Percentiles rank a stretch among this genome's conserved stretches.
phyloP scores from a whole-genome alignment of 805 yeast species.

The Yamadazyma endophytica region DNA sequence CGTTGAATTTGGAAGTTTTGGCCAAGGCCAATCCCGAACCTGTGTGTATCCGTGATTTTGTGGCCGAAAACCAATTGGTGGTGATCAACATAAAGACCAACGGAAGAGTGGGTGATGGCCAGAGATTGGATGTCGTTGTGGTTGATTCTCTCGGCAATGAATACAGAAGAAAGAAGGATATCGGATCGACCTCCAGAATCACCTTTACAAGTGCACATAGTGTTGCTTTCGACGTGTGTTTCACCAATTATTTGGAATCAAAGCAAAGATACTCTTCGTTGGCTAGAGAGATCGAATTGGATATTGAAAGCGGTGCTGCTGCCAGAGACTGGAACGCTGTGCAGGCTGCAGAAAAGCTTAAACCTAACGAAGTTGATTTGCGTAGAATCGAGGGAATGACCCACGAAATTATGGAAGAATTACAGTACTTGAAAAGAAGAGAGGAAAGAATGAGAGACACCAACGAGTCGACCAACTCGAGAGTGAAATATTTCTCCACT shows the following conservation, averaged over 20 bases:
- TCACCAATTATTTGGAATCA: slow-evolving; percentile 55
- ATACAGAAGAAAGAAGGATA: slow-evolving; percentile 66
- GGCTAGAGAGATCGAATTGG: slow-evolving; percentile 77
- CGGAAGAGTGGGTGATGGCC: slow-evolving; percentile 86
- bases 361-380: slow-evolving; percentile 87
- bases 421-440: slow-evolving; percentile 79
- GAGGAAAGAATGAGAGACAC: slow-evolving; percentile 95
- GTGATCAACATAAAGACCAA: slow-evolving; percentile 75
- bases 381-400: slow-evolving; percentile 83
- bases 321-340: slow-evolving; percentile 98
- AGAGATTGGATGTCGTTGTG: slow-evolving; percentile 61
- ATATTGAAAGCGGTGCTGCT: slow-evolving; percentile 91
- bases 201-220: slow-evolving; percentile 83
- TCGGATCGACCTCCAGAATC: slow-evolving; percentile 66
- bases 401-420: slow-evolving; percentile 73
- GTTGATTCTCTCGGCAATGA: slow-evolving; percentile 83
- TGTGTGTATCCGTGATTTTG: slow-evolving; percentile 90
- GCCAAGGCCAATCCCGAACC: slow-evolving; percentile 50
- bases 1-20: slow-evolving; percentile 51
- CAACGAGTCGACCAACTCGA: slow-evolving; percentile 90
- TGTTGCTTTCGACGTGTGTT: slow-evolving; percentile 88
- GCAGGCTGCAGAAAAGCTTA: slow-evolving; percentile 88
- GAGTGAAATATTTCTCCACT: slow-evolving; percentile 85
- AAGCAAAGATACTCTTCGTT: slow-evolving; percentile 34
- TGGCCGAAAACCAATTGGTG: slow-evolving; percentile 76